These are phyloP conservation scores for Kodamaea leandrae DNA, from an alignment of 805 yeast species.

Conservation along the genomic window DNA sequence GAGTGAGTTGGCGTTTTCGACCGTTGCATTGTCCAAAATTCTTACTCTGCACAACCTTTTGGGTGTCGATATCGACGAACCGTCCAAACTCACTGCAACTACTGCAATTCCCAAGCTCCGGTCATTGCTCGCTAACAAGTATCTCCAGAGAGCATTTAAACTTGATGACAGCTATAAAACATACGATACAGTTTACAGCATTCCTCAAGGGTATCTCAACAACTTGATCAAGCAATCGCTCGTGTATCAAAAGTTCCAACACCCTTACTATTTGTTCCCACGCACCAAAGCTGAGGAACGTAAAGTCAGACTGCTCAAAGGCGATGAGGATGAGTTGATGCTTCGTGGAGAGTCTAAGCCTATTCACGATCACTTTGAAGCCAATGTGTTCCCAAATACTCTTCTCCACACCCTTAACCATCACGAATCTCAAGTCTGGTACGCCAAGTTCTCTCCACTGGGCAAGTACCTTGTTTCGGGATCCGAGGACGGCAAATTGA, in stretches of 20 bases:
- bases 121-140: neutral
- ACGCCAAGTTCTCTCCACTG: conserved; percentile 68
- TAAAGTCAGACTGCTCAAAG: neutral
- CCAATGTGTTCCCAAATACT: conserved; percentile 43
- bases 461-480: conserved; percentile 79
- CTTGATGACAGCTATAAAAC: conserved; percentile 4
- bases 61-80: neutral
- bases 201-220: conserved; percentile 24
- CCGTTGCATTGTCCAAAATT: neutral
- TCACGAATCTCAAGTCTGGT: conserved; percentile 84
- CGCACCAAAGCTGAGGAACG: conserved; percentile 15
- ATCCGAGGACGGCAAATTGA: conserved; percentile 61
- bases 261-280: conserved; percentile 30
- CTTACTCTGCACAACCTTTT: neutral
- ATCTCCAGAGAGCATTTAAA: conserved; percentile 8
- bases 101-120: conserved; percentile 1
- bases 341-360: conserved; percentile 2
- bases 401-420: conserved; percentile 45
- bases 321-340: conserved; percentile 5
- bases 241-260: conserved; percentile 21
- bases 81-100: neutral
- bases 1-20: neutral
- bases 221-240: conserved; percentile 23
- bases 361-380: conserved; percentile 8
- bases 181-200: conserved; percentile 10